phyloP scores from a whole-genome alignment of 306 rosid genomes.

The Cucumis melo region DNA sequence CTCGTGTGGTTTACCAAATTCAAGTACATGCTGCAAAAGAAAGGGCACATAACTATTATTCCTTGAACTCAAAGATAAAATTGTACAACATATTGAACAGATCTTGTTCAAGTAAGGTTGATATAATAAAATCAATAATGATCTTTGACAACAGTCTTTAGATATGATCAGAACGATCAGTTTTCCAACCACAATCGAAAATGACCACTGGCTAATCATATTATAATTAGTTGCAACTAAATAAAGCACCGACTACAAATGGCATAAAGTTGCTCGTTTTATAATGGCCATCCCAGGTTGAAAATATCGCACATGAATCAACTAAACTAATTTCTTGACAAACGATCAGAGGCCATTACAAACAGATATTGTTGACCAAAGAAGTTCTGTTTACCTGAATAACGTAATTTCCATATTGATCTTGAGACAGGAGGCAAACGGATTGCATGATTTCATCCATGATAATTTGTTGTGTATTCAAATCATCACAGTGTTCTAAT shows the following conservation, averaged over 20 bases:
- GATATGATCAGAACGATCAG: background rate
- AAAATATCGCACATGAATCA: background rate
- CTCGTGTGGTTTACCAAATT: constrained; percentile 68
- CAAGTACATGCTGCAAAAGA: constrained; percentile 60
- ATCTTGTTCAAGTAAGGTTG: background rate
- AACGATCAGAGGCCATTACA: background rate
- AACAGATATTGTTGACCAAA: background rate
- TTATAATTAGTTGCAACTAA: background rate
- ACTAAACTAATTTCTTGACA: background rate
- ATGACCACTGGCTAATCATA: background rate
- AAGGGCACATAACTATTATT: background rate
- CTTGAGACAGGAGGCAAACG: constrained; percentile 78
- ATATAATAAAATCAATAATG: background rate
- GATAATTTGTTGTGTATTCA: constrained; percentile 56
- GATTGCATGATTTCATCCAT: constrained; percentile 95
- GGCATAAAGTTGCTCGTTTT: background rate
- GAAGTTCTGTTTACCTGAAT: constrained; percentile 54
- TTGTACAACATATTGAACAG: background rate
- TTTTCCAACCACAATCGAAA: background rate
- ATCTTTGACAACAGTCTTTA: background rate
- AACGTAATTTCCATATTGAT: constrained; percentile 96
- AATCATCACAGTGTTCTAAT: constrained; percentile 77
- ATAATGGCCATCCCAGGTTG: background rate
- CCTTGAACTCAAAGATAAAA: no score
- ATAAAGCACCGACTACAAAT: background rate